Evolutionary conservation across 2,329 filamentous ascomycete genomes (phyloP).

Genomic region (Dothideomycetes sp.): DNA sequence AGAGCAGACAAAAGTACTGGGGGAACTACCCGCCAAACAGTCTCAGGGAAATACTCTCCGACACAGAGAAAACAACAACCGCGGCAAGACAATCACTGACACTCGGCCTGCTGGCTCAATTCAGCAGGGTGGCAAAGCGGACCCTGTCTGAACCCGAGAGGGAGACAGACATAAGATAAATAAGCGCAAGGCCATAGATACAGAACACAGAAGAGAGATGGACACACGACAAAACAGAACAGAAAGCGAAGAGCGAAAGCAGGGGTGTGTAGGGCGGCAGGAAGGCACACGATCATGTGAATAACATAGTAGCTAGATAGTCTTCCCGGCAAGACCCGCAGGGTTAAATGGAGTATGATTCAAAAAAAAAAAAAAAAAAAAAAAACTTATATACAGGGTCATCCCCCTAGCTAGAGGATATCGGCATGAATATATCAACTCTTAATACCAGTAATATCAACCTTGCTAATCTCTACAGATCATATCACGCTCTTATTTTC

Average conservation of each 20-base stretch:
- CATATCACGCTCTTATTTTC: no score
- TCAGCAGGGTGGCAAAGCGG: background rate
- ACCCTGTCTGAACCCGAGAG: background rate
- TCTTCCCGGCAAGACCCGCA: no score
- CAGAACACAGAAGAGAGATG: background rate
- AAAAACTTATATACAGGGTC: no score
- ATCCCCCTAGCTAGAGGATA: no score
- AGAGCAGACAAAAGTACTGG: background rate
- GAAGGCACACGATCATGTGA: no score
- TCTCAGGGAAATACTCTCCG: background rate
- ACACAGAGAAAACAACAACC: conserved; percentile 1
- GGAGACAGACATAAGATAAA: background rate
- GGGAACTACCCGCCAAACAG: background rate
- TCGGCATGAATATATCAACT: no score
- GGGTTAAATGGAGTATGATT: no score
- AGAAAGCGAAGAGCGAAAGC: background rate
- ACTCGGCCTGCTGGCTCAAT: background rate
- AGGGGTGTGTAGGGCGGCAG: no score
- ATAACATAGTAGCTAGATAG: no score
- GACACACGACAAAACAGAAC: background rate
- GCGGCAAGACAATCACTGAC: background rate
- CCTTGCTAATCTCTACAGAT: no score
- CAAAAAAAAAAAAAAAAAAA: no score
- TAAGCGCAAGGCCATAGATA: background rate
- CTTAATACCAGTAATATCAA: no score